Evolutionary conservation across 352 stramenopile genomes (phyloP).

Genomic region (Phytophthora fragariae): DNA sequence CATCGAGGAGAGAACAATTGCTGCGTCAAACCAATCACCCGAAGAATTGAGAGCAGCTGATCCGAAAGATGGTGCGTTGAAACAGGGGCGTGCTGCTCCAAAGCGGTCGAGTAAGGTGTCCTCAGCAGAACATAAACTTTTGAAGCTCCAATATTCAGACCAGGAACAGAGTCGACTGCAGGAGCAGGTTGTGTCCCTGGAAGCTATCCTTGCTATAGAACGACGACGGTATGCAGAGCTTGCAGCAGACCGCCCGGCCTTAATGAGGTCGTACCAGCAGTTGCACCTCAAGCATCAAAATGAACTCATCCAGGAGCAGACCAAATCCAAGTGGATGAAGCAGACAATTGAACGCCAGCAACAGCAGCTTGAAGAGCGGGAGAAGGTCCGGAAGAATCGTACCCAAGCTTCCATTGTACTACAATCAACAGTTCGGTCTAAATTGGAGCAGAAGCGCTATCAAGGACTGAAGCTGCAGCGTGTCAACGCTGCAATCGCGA

Average conservation of each 20-base stretch:
- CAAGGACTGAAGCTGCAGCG: conserved; percentile 64
- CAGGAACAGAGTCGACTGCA: conserved; percentile 35
- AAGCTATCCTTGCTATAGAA: conserved; percentile 40
- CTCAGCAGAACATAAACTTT: conserved; percentile 22
- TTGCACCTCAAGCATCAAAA: conserved; percentile 58
- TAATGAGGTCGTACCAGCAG: conserved; percentile 46
- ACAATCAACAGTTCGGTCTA: conserved; percentile 61
- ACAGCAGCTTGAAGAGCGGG: conserved; percentile 46
- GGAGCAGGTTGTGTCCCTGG: conserved; percentile 29
- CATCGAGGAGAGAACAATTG: not conserved
- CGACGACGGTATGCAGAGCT: conserved; percentile 41
- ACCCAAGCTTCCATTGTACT: conserved; percentile 65
- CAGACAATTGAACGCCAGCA: conserved; percentile 56
- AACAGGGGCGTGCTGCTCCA: conserved; percentile 9
- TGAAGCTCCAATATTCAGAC: conserved; percentile 35
- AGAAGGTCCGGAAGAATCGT: conserved; percentile 38
- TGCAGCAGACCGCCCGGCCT: conserved; percentile 35
- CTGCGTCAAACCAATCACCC: conserved; percentile 16
- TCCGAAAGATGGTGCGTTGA: not conserved
- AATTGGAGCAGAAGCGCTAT: conserved; percentile 68
- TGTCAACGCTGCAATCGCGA: conserved; percentile 37
- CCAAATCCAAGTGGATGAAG: conserved; percentile 46
- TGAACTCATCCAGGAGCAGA: conserved; percentile 49
- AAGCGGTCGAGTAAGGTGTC: conserved; percentile 22
- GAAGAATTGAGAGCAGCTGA: not conserved